Conservation (phyloP, 1,284 basidiomycete species). For the Macrocystidia cucumis region DNA sequence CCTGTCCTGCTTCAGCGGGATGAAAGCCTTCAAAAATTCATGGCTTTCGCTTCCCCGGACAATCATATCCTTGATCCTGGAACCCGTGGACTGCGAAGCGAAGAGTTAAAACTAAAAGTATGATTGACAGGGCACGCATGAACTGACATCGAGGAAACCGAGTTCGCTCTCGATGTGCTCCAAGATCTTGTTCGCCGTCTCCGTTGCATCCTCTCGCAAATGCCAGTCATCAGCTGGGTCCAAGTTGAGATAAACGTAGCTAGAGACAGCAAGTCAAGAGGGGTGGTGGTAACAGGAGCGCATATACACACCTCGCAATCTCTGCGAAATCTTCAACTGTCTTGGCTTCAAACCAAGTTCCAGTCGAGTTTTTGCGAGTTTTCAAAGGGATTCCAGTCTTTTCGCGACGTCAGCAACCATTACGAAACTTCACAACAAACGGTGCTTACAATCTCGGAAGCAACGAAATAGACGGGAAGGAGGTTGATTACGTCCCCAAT, state of each 20-base stretch:
- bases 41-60: slow-evolving; percentile 13
- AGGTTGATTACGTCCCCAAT: slow-evolving; percentile 68
- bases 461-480: slow-evolving; percentile 59
- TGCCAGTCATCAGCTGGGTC: slow-evolving; percentile 52
- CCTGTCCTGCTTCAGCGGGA: slow-evolving; percentile 8
- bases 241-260: slow-evolving; percentile 56
- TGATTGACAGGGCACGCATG: slow-evolving; percentile 1
- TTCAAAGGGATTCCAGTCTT: slow-evolving; percentile 57
- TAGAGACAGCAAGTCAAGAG: slow-evolving; percentile 14
- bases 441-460: slow-evolving; percentile 48
- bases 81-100: slow-evolving; percentile 6
- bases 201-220: slow-evolving; percentile 37
- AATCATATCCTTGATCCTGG: slow-evolving; percentile 9
- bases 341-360: slow-evolving; percentile 41
- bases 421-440: neutral
- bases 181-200: slow-evolving; percentile 32
- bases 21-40: slow-evolving; percentile 18
- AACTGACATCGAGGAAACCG: slow-evolving; percentile 12
- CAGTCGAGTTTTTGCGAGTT: slow-evolving; percentile 32
- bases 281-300: slow-evolving; percentile 2
- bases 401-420: neutral
- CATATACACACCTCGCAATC: slow-evolving; percentile 40
- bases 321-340: slow-evolving; percentile 45
- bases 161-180: slow-evolving; percentile 34
- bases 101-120: neutral